Percentiles rank a stretch among this genome's conserved stretches.
Evolutionary conservation across 1,139 yeast genomes (phyloP).

Genomic region (Protomyces inundatus): DNA sequence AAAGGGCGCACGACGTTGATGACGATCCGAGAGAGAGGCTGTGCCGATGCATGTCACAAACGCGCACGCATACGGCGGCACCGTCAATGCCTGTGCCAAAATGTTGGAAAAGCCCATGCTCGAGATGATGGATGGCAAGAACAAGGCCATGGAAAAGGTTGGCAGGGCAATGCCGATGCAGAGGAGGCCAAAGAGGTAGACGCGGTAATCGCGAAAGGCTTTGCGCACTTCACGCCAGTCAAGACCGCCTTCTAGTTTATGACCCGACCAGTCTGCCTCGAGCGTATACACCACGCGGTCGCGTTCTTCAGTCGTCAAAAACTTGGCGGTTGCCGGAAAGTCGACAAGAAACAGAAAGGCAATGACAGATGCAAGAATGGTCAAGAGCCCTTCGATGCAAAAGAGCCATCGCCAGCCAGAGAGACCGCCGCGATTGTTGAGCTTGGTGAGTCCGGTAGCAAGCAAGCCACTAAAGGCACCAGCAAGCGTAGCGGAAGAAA

Average conservation of each 20-base stretch:
- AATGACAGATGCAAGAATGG: constrained; percentile 47
- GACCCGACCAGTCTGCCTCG: constrained; percentile 8
- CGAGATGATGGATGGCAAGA: constrained; percentile 39
- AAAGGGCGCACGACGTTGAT: constrained; percentile 40
- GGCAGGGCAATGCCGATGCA: constrained; percentile 24
- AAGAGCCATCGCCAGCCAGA: constrained; percentile 67
- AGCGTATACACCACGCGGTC: constrained; percentile 1
- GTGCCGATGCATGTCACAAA: constrained; percentile 37
- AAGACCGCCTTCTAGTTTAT: constrained; percentile 3
- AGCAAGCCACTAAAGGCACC: constrained; percentile 35
- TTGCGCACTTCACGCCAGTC: constrained; percentile 15
- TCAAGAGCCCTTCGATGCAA: constrained; percentile 61
- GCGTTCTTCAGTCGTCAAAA: constrained; percentile 7
- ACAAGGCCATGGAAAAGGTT: constrained; percentile 34
- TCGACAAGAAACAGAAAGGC: constrained; percentile 78
- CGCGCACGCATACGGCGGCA: constrained; percentile 42
- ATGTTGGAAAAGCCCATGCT: constrained; percentile 37
- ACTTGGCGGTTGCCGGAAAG: constrained; percentile 18
- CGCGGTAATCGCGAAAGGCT: constrained; percentile 13
- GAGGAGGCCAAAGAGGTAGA: constrained; percentile 15
- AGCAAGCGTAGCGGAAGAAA: constrained; percentile 42
- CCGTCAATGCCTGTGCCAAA: constrained; percentile 36
- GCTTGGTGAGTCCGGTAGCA: constrained; percentile 30
- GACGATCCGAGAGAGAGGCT: constrained; percentile 38
- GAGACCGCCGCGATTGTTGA: constrained; percentile 33